Percentiles rank a stretch among this genome's conserved stretches.
Conservation (phyloP, 148 eudicot species). For the Chenopodium album region DNA sequence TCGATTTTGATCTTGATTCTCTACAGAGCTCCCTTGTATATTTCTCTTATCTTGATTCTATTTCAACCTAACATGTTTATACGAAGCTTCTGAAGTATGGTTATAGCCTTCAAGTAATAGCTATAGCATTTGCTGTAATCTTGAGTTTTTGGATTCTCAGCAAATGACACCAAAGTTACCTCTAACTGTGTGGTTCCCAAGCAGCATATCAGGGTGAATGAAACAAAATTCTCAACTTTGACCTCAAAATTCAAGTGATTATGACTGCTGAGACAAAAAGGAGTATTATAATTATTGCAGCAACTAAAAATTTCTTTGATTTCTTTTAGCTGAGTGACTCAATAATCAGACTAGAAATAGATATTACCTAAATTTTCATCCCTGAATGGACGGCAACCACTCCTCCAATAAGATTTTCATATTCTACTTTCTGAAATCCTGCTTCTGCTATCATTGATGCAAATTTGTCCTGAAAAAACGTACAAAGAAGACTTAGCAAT, state of each 20-base stretch:
- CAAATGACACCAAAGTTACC: not conserved
- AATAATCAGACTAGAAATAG: not conserved
- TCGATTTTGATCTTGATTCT: not conserved
- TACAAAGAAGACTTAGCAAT: not conserved
- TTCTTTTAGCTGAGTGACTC: not conserved
- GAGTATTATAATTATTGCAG: not conserved
- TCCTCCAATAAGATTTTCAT: conserved; percentile 92
- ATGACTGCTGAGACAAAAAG: not conserved
- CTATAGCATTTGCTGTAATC: not conserved
- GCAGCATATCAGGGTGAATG: not conserved
- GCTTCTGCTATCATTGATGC: conserved; percentile 90
- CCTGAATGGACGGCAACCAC: conserved; percentile 94
- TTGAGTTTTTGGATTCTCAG: not conserved
- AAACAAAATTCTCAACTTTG: not conserved
- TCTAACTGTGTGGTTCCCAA: not conserved
- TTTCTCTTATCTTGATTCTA: not conserved
- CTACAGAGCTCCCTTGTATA: not conserved
- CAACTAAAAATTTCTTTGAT: not conserved
- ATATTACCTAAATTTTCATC: conserved; percentile 55
- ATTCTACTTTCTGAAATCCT: conserved; percentile 91
- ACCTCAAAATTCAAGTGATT: not conserved
- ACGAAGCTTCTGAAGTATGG: not conserved
- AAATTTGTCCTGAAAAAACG: conserved; percentile 66
- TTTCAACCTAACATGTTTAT: not conserved
- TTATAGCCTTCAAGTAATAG: not conserved